Base-by-base conservation (phyloP, 345 rosid genomes). In the Capsella bursapastoris region DNA sequence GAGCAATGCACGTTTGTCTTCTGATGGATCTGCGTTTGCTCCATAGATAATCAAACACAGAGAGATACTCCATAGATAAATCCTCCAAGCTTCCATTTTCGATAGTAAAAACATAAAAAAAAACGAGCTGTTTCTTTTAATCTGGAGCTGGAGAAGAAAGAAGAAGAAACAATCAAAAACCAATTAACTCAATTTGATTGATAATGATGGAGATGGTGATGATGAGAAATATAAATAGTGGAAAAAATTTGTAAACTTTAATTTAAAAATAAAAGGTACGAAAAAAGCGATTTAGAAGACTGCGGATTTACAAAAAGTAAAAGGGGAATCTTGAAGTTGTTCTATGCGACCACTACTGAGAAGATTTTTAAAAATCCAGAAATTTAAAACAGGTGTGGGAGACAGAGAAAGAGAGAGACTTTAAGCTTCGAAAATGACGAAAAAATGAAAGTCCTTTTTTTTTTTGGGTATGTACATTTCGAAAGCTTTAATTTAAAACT, bases 1-100 rank as follows among this genome's bases (percentile, higher is more conserved):
- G n/a, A 91, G 88, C 75, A 94, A 82, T 73, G 97, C 96, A 38
- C 80, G 85, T 85, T 83, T 94, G 75, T 94, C 98, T 63, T 86
- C 86, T 10, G 67, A 80, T 44, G 86, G 89, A 69, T 86, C 90
- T 57, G 90, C 72, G 45, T 75, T 77, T 68, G 60, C 87, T 53
- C 64, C 75, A 28, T 55, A 32, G 70, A 72, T 1, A 51, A 75
- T 6, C 38, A 82, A 59, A 81, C 79, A 78, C 28, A 84, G 38
- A 49, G 60, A 64, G 35, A 82, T 28, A 49, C 77, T 16, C 40
- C 67, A 77, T 64, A 78, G 63, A 53, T 75, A 72, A 68, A 83
- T 35, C 16, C 66, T 76, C 75, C 66, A 56, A 70, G 66, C 66
- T 63, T 76, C 75, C 80, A 70, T 76, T 64, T 40, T 41, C 8